Evolutionary conservation across 345 rosid species (phyloP), one percentile per base, ranked within the genome.

Genomic region (Populus pruinosa): DNA sequence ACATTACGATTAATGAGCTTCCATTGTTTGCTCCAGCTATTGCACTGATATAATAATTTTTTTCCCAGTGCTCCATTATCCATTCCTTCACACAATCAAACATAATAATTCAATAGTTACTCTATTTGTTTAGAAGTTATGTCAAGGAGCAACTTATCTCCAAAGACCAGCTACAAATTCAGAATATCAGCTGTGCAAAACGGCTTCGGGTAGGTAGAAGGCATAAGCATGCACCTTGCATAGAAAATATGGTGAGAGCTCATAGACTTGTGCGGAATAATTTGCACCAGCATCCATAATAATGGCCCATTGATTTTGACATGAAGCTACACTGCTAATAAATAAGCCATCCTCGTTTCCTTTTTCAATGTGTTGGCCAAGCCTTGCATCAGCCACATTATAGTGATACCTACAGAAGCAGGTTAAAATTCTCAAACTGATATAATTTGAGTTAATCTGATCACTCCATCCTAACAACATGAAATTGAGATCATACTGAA

Each of bases 51-150:
- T 95, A 95, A 79, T 83, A 93, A 77, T 90, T 94, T 81, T 87
- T 94, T 82, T 94, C 97, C 97, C 97, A 91, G 63, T 94, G 97
- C 70, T 91, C 99, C 98, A 94, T 93, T 70, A 94, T 94, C 99
- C 98, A 95, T 72, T 93, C 97, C 98, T 93, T 23, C 72, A 80
- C 53, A 76, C 62, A 18, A 18, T 55, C 23, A 55, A 0, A 96
- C 47, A 11, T 41, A 70, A 69, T 25, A 70, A 23, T 55, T 17
- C 41, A 31, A 36, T 62, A 18, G 63, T 47, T 47, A 31, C 20
- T 0, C 25, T 27, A 33, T 50, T 53, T 29, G 21, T 67, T 39
- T 6, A 29, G 50, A 56, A 23, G 35, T 25, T 16, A 35, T 29
- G 36, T 2, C 53, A 65, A 25, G 18, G 21, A 41, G 18, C 72